Evolutionary conservation across 2,329 filamentous ascomycete genomes (phyloP).

Genomic region (Leptographium wingfieldii): DNA sequence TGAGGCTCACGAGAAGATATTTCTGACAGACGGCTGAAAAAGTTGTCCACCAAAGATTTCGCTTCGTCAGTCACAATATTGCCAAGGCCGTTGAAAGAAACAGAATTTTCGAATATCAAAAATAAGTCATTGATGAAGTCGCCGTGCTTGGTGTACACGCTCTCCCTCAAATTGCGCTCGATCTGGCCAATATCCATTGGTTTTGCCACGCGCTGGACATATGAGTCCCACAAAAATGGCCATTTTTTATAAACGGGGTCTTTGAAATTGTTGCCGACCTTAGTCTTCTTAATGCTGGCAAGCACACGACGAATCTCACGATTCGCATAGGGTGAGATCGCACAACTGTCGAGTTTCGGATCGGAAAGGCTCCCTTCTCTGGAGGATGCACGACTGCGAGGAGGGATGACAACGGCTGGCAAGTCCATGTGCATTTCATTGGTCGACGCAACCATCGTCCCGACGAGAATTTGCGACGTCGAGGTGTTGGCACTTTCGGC

Average conservation of each 20-base stretch:
- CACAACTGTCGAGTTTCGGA: constrained; percentile 27
- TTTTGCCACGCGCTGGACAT: constrained; percentile 52
- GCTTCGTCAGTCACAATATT: constrained; percentile 57
- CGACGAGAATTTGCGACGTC: constrained; percentile 1
- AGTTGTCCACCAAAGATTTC: constrained; percentile 40
- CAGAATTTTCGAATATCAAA: constrained; percentile 66
- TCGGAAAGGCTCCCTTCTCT: constrained; percentile 29
- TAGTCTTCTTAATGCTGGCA: constrained; percentile 73
- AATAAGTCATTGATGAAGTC: constrained; percentile 63
- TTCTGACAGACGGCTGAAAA: constrained; percentile 33
- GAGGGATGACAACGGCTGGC: constrained; percentile 13
- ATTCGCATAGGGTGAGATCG: constrained; percentile 46
- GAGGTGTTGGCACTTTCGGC: constrained; percentile 10
- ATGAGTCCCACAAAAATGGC: constrained; percentile 63
- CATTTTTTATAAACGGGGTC: constrained; percentile 66
- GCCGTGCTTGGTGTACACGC: constrained; percentile 54
- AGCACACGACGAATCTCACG: constrained; percentile 53
- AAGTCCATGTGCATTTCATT: constrained; percentile 16
- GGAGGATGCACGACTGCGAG: constrained; percentile 17
- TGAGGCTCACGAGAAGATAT: constrained; percentile 39
- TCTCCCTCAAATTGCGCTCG: constrained; percentile 64
- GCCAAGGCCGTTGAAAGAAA: constrained; percentile 67
- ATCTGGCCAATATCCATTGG: constrained; percentile 80
- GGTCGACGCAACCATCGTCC: not conserved
- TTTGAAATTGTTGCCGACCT: constrained; percentile 63